phyloP scores from a whole-genome alignment of 371 early-diverging fungal species.

The Cladochytrium tenue region DNA sequence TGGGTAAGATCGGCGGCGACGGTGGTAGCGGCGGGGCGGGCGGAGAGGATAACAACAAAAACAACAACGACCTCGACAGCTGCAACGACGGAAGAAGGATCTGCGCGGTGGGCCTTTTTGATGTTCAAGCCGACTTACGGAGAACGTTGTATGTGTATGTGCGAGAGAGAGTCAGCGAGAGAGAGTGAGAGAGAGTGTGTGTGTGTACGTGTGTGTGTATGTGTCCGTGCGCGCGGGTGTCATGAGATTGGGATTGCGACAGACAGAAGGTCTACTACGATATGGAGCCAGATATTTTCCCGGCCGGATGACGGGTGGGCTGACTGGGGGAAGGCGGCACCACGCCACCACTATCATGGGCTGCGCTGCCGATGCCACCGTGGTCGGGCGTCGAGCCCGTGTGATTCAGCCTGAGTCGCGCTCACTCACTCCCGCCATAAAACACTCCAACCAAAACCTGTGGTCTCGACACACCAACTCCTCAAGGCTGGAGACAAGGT shows the following conservation, averaged over 20 bases:
- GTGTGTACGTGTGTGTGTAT: not conserved
- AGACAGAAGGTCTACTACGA: too few relatives aligned
- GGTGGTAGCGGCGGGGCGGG: not conserved
- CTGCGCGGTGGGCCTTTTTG: too few relatives aligned
- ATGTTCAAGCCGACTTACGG: not conserved
- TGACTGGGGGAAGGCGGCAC: not conserved
- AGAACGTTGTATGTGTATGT: not conserved
- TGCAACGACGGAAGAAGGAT: not conserved
- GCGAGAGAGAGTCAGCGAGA: slow-evolving; percentile 2
- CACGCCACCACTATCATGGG: not conserved
- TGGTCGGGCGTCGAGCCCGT: not conserved
- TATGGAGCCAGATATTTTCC: too few relatives aligned
- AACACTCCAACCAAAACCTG: too few relatives aligned
- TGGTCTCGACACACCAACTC: too few relatives aligned
- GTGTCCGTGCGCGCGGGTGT: not conserved
- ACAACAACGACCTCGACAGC: not conserved
- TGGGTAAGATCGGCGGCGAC: not conserved
- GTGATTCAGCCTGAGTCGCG: not conserved
- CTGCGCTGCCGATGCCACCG: not conserved
- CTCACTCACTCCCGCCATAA: not conserved
- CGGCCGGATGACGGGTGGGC: not conserved
- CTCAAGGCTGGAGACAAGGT: not conserved
- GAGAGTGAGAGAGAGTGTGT: slow-evolving; percentile 6
- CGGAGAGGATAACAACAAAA: not conserved
- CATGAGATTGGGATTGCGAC: not conserved